Evolutionary conservation across 192 early-diverging fungal genomes (phyloP).

Genomic region (Backusella circina): DNA sequence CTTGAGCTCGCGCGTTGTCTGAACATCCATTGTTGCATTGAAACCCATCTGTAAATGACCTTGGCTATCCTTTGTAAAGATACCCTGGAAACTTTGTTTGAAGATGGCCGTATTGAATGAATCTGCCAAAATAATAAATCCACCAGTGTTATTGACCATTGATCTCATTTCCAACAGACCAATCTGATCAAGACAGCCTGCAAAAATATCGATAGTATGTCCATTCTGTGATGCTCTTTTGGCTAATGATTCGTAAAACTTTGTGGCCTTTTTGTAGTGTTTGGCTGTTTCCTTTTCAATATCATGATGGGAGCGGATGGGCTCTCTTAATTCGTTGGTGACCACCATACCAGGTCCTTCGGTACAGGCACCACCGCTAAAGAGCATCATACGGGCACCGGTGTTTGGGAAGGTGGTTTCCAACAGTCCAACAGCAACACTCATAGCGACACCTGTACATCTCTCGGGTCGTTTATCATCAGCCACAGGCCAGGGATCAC

Average conservation of each 20-base stretch:
- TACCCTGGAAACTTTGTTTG: slow-evolving; percentile 95
- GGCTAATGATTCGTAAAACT: slow-evolving; percentile 92
- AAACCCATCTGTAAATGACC: slow-evolving; percentile 94
- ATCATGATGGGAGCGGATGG: slow-evolving; percentile 97
- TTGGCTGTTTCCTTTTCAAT: slow-evolving; percentile 93
- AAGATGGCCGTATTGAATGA: slow-evolving; percentile 95
- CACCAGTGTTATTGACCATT: slow-evolving; percentile 85
- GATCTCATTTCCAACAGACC: slow-evolving; percentile 96
- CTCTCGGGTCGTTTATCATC: slow-evolving; percentile 86
- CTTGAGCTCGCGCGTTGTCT: slow-evolving; percentile 93
- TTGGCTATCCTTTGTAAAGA: slow-evolving; percentile 89
- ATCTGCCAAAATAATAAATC: slow-evolving; percentile 92
- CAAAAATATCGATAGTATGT: slow-evolving; percentile 94
- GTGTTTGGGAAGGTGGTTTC: slow-evolving; percentile 92
- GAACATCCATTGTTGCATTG: slow-evolving; percentile 94
- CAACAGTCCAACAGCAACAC: slow-evolving; percentile 87
- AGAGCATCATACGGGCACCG: slow-evolving; percentile 90
- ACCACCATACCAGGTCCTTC: slow-evolving; percentile 97
- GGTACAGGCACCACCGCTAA: slow-evolving; percentile 88
- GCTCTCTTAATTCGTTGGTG: slow-evolving; percentile 85
- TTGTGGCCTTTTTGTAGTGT: slow-evolving; percentile 90
- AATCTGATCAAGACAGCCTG: slow-evolving; percentile 96
- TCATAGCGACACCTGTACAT: slow-evolving; percentile 93
- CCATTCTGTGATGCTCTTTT: slow-evolving; percentile 86
- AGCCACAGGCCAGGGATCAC: slow-evolving; percentile 95